A percentile compares a stretch with the other conserved stretches of the same genome.
Evolutionary conservation across 257 asterid species (phyloP).

Genomic region (Handroanthus guayacan): DNA sequence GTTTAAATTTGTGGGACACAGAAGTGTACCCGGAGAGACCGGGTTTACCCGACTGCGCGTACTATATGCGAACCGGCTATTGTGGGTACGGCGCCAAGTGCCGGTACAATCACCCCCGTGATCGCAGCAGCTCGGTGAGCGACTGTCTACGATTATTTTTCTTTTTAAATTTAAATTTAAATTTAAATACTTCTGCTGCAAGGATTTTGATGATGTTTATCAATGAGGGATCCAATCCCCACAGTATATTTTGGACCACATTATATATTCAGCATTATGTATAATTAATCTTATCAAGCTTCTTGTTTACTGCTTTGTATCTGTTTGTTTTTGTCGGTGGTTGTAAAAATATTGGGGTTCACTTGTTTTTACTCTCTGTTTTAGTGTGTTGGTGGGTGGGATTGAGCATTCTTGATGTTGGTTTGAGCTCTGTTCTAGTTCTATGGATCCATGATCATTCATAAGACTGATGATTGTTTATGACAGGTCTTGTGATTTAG

Average conservation of each 20-base stretch:
- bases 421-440: not conserved
- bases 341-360: slow-evolving; percentile 14
- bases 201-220: not conserved
- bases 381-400: slow-evolving; percentile 15
- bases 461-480: not conserved
- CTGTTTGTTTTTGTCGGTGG: slow-evolving; percentile 25
- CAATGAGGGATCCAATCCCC: slow-evolving; percentile 15
- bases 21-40: slow-evolving; percentile 81
- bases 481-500: not conserved
- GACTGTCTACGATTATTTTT: not conserved
- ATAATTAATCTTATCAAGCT: slow-evolving; percentile 5
- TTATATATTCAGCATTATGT: slow-evolving; percentile 28
- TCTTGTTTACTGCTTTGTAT: not conserved
- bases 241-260: slow-evolving; percentile 2
- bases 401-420: slow-evolving; percentile 22
- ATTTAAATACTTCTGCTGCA: not conserved
- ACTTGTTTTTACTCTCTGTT: not conserved
- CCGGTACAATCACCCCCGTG: slow-evolving; percentile 84
- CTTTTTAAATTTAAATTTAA: too few relatives aligned
- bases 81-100: slow-evolving; percentile 88
- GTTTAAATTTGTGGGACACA: slow-evolving; percentile 60
- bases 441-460: slow-evolving; percentile 1
- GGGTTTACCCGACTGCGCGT: slow-evolving; percentile 73
- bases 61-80: slow-evolving; percentile 78
- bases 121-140: slow-evolving; percentile 67